phyloP scores from a whole-genome alignment of 2,329 filamentous ascomycete genomes.

The Fusarium phyllophilum region DNA sequence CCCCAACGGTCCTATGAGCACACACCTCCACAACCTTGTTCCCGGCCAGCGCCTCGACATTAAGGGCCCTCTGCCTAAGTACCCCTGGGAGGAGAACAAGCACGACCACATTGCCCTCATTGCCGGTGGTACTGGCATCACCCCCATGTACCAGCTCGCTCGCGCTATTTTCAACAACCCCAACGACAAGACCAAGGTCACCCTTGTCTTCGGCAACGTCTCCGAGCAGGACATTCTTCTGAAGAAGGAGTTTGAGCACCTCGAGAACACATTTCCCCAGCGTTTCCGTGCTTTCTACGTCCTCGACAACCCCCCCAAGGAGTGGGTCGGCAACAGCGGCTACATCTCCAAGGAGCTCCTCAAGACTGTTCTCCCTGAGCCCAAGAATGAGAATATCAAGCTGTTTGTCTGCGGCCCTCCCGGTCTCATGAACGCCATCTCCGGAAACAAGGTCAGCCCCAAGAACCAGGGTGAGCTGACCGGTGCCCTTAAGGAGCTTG shows the following conservation, averaged over 20 bases:
- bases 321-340: conserved; percentile 81
- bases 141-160: conserved; percentile 95
- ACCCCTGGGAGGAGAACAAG: conserved; percentile 90
- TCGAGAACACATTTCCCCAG: conserved; percentile 96
- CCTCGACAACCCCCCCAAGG: conserved; percentile 83
- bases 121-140: conserved; percentile 96
- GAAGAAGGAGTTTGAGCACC: conserved; percentile 82
- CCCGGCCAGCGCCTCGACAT: conserved; percentile 86
- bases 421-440: conserved; percentile 91
- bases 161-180: conserved; percentile 96
- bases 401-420: conserved; percentile 96
- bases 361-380: conserved; percentile 94
- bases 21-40: conserved; percentile 84
- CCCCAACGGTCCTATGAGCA: conserved; percentile 89
- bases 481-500: conserved; percentile 84
- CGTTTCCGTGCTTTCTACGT: conserved; percentile 96
- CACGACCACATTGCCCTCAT: conserved; percentile 88
- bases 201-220: conserved; percentile 92
- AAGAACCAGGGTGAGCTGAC: conserved; percentile 91
- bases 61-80: conserved; percentile 97
- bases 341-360: conserved; percentile 90
- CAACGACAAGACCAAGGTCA: conserved; percentile 96
- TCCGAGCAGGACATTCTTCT: conserved; percentile 90
- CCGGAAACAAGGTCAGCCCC: conserved; percentile 90
- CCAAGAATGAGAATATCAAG: conserved; percentile 93